Evolutionary conservation across 2,329 filamentous ascomycete genomes (phyloP).

Genomic region (Podosphaera leucotricha): DNA sequence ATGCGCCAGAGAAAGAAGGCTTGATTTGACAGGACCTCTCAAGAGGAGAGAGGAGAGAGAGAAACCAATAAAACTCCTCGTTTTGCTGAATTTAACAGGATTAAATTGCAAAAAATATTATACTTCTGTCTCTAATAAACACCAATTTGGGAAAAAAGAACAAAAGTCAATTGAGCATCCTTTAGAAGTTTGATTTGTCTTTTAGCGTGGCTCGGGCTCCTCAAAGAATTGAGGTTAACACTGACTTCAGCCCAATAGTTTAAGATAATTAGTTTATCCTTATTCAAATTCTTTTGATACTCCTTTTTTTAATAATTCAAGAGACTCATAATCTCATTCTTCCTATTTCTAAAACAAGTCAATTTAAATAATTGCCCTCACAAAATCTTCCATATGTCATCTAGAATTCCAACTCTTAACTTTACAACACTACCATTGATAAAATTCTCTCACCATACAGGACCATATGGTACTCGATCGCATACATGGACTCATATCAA

Average conservation of each 20-base stretch:
- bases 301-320: too few species aligned
- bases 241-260: not conserved
- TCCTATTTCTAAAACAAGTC: not conserved
- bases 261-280: not conserved
- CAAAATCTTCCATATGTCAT: slow-evolving; percentile 1
- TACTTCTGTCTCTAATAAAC: too few species aligned
- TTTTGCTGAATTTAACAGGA: too few species aligned
- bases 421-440: slow-evolving; percentile 9
- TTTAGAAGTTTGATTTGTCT: not conserved
- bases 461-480: slow-evolving; percentile 5
- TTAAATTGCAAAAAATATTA: too few species aligned
- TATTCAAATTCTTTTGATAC: not conserved
- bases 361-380: not conserved
- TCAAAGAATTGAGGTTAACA: not conserved
- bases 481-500: slow-evolving; percentile 14
- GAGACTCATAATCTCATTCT: too few species aligned
- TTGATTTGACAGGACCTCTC: too few species aligned
- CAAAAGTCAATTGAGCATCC: too few species aligned
- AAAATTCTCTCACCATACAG: slow-evolving; percentile 14
- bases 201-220: not conserved
- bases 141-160: too few species aligned
- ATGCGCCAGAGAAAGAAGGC: too few species aligned
- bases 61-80: too few species aligned
- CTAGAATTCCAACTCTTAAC: slow-evolving; percentile 5
- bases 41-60: too few species aligned